Base-by-base conservation (phyloP, 805 yeast species). In the Ogataea neopini region DNA sequence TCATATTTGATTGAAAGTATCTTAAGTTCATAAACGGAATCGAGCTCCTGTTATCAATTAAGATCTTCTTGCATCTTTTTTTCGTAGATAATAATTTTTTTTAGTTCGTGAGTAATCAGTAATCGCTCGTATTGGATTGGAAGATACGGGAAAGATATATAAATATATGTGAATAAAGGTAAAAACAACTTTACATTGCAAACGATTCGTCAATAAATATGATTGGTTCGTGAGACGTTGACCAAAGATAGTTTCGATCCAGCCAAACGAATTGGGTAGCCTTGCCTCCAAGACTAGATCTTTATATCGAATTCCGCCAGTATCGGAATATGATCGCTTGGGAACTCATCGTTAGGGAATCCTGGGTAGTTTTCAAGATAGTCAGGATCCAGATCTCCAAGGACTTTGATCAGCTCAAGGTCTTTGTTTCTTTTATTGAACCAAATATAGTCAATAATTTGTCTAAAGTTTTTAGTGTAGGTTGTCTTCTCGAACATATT, bases 391-490 rank as follows among this genome's bases (percentile, higher is more conserved):
- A 77, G 66, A 14, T 80, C 82, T n/a, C 81, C 76, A n/a, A 81
- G 62, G n/a, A 77, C 73, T 44, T 71, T 70, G 1, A 70, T 57
- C 17, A 76, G 63, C 38, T 63, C 58, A 19, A 80, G 60, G 38
- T 70, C 72, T 15, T 54, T 51, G 42, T 51, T 51, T 9, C 62
- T 53, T 13, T 64, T 61, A 46, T 75, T 74, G 54, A 67, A 77
- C 81, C 83, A 80, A 5, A 81, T 75, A 54, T 80, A 81, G 58
- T 81, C 86, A 39, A 81, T 78, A 1, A 79, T 72, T 8, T 77
- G 78, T 39, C 74, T 74, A 45, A 77, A 64, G 45, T 76, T 71
- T 6, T 71, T 71, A 0, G 84, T 76, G 53, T 71, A 79, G 30
- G 80, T 76, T 1, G 81, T 75, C 34, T 59, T 55, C 2, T 47